Evolutionary conservation across 1,284 basidiomycete species (phyloP).

Genomic region (Naganishia sp.): DNA sequence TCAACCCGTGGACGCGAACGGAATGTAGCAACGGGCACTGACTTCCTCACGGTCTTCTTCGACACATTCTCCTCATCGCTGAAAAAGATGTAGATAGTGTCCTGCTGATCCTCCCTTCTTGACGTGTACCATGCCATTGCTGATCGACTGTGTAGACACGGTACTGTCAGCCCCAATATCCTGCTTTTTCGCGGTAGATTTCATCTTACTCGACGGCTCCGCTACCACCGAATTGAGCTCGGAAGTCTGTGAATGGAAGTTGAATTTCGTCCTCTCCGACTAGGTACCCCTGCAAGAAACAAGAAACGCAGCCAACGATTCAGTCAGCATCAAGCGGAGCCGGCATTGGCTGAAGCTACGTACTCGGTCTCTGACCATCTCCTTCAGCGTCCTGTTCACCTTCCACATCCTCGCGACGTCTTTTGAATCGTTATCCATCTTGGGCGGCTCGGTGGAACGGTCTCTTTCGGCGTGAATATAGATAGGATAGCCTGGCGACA

Average conservation of each 20-base stretch:
- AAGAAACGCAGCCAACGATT: neutral
- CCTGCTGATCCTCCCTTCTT: conserved; percentile 58
- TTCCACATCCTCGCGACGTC: conserved; percentile 73
- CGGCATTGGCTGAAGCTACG: conserved; percentile 35
- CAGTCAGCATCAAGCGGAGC: neutral
- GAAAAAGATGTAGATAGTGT: conserved; percentile 90
- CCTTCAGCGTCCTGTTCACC: conserved; percentile 94
- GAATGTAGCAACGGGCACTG: conserved; percentile 49
- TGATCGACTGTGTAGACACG: conserved; percentile 65
- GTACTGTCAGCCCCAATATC: conserved; percentile 24
- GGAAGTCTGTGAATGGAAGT: conserved; percentile 78
- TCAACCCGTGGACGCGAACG: conserved; percentile 15
- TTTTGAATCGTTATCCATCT: conserved; percentile 39
- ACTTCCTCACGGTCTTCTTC: conserved; percentile 96
- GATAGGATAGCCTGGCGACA: no score
- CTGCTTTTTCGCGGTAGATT: neutral
- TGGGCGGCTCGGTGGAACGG: neutral
- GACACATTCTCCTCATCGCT: conserved; percentile 88
- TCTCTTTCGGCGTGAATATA: no score
- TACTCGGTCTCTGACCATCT: conserved; percentile 85
- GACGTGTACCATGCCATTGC: conserved; percentile 81
- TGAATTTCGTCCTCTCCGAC: conserved; percentile 56
- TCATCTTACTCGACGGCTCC: conserved; percentile 49
- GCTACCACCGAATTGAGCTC: conserved; percentile 60
- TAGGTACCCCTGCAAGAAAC: neutral